Evolutionary conservation across 768 basidiomycete genomes (phyloP).

Genomic region (Auricularia auricula-judae): DNA sequence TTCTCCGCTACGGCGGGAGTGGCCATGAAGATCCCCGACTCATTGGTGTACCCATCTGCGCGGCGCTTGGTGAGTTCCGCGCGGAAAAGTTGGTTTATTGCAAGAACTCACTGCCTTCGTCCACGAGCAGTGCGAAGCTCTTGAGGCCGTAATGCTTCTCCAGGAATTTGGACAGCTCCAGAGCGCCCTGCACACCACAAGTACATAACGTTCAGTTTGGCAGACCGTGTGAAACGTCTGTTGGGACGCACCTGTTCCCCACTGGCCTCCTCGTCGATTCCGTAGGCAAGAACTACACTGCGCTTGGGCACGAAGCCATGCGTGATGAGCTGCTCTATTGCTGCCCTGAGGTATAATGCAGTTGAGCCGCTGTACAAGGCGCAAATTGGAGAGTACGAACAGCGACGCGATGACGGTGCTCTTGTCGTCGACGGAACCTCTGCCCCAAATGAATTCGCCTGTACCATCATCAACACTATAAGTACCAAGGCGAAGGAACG

Average conservation of each 20-base stretch:
- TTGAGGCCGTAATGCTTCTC: conserved; percentile 11
- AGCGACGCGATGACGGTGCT: conserved; percentile 43
- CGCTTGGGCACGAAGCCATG: conserved; percentile 54
- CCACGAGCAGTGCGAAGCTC: not conserved
- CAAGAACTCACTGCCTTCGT: conserved; percentile 32
- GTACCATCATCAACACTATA: conserved; percentile 1
- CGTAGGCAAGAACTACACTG: conserved; percentile 49
- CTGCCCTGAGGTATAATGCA: conserved; percentile 31
- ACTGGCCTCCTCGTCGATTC: conserved; percentile 63
- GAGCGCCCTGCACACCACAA: conserved; percentile 27
- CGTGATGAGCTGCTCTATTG: conserved; percentile 53
- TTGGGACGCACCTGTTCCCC: conserved; percentile 30
- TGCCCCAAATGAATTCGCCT: conserved; percentile 59
- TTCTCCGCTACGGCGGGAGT: conserved; percentile 62
- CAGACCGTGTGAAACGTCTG: not conserved
- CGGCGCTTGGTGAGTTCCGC: too few species aligned
- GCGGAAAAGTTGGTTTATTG: conserved; percentile 13
- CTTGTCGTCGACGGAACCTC: conserved; percentile 70
- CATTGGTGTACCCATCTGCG: not conserved
- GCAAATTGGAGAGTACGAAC: too few species aligned
- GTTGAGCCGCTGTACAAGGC: too few species aligned
- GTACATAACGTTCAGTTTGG: too few species aligned
- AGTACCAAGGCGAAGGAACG: conserved; percentile 6
- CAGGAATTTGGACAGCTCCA: conserved; percentile 30
- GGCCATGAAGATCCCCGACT: conserved; percentile 46